Evolutionary conservation across 202 grass and related monocot species (phyloP), one percentile per base, ranked within the genome.

Genomic region (Cymbopogon flexuosus): DNA sequence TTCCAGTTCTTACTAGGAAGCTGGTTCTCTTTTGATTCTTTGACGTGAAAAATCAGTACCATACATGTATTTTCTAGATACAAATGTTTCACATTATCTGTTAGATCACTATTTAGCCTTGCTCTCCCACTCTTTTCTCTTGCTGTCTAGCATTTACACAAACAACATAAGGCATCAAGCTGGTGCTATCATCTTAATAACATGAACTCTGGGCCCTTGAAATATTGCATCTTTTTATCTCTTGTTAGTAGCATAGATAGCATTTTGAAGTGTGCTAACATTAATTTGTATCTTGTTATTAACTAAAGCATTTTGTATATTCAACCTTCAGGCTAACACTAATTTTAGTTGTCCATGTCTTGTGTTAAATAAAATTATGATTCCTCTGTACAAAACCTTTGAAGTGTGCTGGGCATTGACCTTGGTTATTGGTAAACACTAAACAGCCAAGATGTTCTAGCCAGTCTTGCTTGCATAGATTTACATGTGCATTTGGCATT

Each of bases 331-430:
- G 27, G 27, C 27, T 27, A 27, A 27, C 27, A 27, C 27, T 60
- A 78, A 45, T 59, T 78, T 11, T 78, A 46, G 36, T 30, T 30
- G 19, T 15, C 10, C 19, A 76, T 16, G 65, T 78, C 24, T 40
- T 83, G 39, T 57, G 11, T 45, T 45, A 45, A 45, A 45, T 45
- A 45, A 13, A 45, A 4, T 45, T 45, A 45, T 14, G 11, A 45
- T 78, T 87, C 23, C 35, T 82, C n/a, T 78, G 64, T 77, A 79
- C 36, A 64, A 64, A 39, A 71, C 10, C 69, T 86, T 75, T 29
- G 16, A 60, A 29, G 60, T 42, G 30, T 56, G 11, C 6, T 0
- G 31, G 21, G 18, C 2, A 58, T 67, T 4, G 24, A 67, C 57
- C 24, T 27, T 67, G 24, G 23, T 65, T 37, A 54, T 75, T 68